Evolutionary conservation across 768 basidiomycete species (phyloP), one percentile per base, ranked within the genome.

Genomic region (Suillus decipiens): DNA sequence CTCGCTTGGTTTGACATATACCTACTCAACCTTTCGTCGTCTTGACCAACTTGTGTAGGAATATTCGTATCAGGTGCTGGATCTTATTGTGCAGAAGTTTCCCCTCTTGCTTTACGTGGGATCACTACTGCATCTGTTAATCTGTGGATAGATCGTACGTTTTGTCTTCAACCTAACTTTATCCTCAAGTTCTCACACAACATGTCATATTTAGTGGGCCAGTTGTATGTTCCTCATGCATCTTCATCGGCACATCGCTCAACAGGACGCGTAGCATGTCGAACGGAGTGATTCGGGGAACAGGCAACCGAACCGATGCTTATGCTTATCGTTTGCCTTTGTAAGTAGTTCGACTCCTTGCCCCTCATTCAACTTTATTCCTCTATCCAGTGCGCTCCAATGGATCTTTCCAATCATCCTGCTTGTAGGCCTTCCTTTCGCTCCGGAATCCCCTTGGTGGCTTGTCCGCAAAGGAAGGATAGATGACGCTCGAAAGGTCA

Each of bases 381-480:
- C 1, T 58, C 17, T 37, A 58, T 22, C 15, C 47, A 72, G 71
- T 42, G 72, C 70, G 10, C 60, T 76, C 15, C 75, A 76, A 43
- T 76, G 74, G 71, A 72, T 76, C 45, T 75, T 75, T 63, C 76
- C 74, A 0, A 34, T 71, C 47, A 67, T 75, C 4, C 69, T 76
- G 51, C 60, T 76, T 53, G 56, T 69, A 5, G 76, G 76, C 17
- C 68, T 76, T 39, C 66, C 68, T 0, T 73, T 76, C 36, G 73
- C 73, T 2, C 74, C 75, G 0, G 75, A 76, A 59, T 69, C 68
- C 0, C 75, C 74, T 0, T 76, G 75, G 75, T 76, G 75, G 75
- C 67, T 76, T 8, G 75, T 76, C 2, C 72, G 75, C 7, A 68
- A 70, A 42, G 74, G 74, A 48, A 63, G 68, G 11, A 3, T 69